Percentiles rank a stretch among this genome's conserved stretches.
phyloP scores from a whole-genome alignment of 2,329 filamentous ascomycete genomes.

The Verticillium isaacii region DNA sequence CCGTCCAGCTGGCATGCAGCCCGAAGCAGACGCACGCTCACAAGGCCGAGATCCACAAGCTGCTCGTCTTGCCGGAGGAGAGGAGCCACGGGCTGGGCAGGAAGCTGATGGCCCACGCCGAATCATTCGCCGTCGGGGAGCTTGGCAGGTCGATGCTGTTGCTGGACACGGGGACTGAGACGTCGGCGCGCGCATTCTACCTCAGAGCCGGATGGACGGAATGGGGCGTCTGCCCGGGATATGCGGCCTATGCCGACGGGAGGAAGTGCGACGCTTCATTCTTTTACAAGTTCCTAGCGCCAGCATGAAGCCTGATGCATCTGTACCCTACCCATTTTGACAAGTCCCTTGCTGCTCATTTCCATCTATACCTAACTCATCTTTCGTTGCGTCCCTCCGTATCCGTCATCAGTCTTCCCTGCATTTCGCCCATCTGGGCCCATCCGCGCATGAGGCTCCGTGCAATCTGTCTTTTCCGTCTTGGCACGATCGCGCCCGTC shows the following conservation, averaged over 20 bases:
- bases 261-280: slow-evolving; percentile 14
- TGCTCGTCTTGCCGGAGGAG: slow-evolving; percentile 18
- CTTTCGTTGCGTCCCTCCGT: not conserved
- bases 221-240: slow-evolving; percentile 21
- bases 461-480: not conserved
- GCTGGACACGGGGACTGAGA: slow-evolving; percentile 19
- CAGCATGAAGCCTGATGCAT: not conserved
- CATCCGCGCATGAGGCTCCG: not conserved
- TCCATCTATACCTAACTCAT: not conserved
- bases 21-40: slow-evolving; percentile 20
- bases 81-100: slow-evolving; percentile 16
- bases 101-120: slow-evolving; percentile 17
- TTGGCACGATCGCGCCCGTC: not conserved
- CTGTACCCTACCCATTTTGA: not conserved
- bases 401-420: not conserved
- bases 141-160: slow-evolving; percentile 17
- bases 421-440: not conserved
- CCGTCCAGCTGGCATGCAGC: slow-evolving; percentile 14
- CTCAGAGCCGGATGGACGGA: slow-evolving; percentile 17
- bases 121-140: slow-evolving; percentile 11
- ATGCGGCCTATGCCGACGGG: slow-evolving; percentile 16
- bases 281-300: slow-evolving; percentile 13
- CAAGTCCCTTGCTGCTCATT: not conserved
- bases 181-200: slow-evolving; percentile 20
- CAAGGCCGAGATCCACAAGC: slow-evolving; percentile 20